phyloP scores from a whole-genome alignment of 805 yeast species.

The Suhomyces sp. region DNA sequence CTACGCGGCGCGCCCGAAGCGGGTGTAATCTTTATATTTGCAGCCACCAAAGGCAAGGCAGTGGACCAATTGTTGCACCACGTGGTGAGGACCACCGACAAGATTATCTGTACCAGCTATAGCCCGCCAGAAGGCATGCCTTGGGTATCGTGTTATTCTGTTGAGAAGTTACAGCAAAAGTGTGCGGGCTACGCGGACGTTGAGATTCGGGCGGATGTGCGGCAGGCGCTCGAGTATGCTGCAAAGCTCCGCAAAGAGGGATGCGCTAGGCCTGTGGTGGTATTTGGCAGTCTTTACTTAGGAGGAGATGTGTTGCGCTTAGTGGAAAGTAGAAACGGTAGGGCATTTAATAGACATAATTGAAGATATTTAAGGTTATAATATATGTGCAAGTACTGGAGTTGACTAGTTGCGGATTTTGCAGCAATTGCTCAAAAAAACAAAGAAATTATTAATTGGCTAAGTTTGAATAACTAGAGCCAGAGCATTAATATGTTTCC shows the following conservation, averaged over 20 bases:
- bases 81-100: conserved; percentile 49
- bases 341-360: not conserved
- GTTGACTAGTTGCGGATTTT: not conserved
- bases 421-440: not conserved
- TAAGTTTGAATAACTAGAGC: not conserved
- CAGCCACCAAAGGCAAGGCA: conserved; percentile 73
- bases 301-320: conserved; percentile 39
- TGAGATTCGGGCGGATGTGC: conserved; percentile 10
- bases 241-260: conserved; percentile 6
- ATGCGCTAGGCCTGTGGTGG: conserved; percentile 29
- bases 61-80: conserved; percentile 48
- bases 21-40: conserved; percentile 60
- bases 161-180: conserved; percentile 25
- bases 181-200: conserved; percentile 24
- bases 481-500: not conserved
- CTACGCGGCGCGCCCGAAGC: conserved; percentile 14
- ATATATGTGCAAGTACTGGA: no score
- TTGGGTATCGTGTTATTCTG: conserved; percentile 63
- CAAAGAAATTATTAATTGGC: not conserved
- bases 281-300: conserved; percentile 43
- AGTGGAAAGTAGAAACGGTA: not conserved
- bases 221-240: conserved; percentile 12
- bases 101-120: conserved; percentile 61
- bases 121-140: conserved; percentile 86
- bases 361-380: no score